Base-by-base conservation (phyloP, 2,329 filamentous ascomycete genomes). In the Fusarium siculi region DNA sequence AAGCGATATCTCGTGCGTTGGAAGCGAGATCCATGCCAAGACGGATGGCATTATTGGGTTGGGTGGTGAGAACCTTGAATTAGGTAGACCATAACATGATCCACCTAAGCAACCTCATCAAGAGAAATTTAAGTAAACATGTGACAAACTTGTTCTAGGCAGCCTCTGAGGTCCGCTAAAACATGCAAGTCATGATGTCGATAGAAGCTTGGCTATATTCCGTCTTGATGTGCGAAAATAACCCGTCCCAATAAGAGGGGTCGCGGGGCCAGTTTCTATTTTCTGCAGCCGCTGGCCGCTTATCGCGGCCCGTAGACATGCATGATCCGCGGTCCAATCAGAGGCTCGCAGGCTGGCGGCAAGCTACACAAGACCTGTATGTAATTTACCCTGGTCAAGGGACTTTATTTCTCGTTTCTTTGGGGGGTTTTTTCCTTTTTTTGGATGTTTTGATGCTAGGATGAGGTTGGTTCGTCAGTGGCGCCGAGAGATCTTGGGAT, bases 261-360 rank as follows among this genome's bases (percentile, higher is more conserved):
- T 42, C 56, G 70, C 61, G 73, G 74, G 58, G 74, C 53, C 55
- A 58, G 61, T 70, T 74, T 68, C 72, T 75, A 77, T 77, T 75
- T 76, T 76, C 73, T 77, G 69, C 75, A 77, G 74, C 63, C 75
- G 75, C 75, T 74, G 75, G 70, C 75, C 74, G 68, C 73, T 64
- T 73, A 62, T 59, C 58, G 66, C 74, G 75, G 74, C 75, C 75
- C 66, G 72, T 54, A 32, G 28, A 55, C 47, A 53, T 65, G 66
- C 64, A 62, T 69, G 59, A 49, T 50, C 70, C 52, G 57, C 43
- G 46, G 60, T 56, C 75, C 73, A 77, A 77, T 72, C 34, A 74
- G 23, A 19, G 34, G 8, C 23, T 43, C 4, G 19, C 21, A 47
- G 21, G 42, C 19, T 23, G 52, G 63, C 44, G 55, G 43, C 66